phyloP scores from a whole-genome alignment of 306 rosid species.

The Gastrolobium bilobum region DNA sequence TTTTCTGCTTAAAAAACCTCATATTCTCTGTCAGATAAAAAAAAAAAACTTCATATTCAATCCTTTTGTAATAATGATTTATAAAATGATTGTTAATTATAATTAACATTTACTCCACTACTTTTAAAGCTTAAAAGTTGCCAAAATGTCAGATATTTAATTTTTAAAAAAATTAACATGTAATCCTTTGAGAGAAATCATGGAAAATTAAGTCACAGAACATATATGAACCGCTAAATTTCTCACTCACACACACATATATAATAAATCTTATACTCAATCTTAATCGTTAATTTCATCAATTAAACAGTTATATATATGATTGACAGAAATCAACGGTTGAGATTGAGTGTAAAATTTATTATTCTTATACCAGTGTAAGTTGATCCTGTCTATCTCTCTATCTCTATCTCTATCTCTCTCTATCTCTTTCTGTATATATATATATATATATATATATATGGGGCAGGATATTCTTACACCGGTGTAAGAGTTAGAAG shows the following conservation, averaged over 20 bases:
- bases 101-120: background rate
- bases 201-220: background rate
- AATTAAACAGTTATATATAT: no score
- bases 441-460: no score
- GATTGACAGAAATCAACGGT: no score
- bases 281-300: no score
- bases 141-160: background rate
- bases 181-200: background rate
- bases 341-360: no score
- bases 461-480: no score
- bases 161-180: background rate
- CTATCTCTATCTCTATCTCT: no score
- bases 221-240: background rate
- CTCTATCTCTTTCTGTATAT: no score
- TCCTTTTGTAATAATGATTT: background rate
- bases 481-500: no score
- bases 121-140: background rate
- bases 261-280: no score
- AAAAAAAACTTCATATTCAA: background rate
- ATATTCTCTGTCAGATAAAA: background rate
- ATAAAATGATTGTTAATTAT: slow-evolving; percentile 3
- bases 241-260: background rate
- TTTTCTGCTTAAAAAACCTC: background rate
- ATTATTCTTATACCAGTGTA: no score
- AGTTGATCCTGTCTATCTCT: no score